Percentiles rank a stretch among this genome's conserved stretches.
Evolutionary conservation across 257 asterid species (phyloP).

Genomic region (Plectranthus barbatus): DNA sequence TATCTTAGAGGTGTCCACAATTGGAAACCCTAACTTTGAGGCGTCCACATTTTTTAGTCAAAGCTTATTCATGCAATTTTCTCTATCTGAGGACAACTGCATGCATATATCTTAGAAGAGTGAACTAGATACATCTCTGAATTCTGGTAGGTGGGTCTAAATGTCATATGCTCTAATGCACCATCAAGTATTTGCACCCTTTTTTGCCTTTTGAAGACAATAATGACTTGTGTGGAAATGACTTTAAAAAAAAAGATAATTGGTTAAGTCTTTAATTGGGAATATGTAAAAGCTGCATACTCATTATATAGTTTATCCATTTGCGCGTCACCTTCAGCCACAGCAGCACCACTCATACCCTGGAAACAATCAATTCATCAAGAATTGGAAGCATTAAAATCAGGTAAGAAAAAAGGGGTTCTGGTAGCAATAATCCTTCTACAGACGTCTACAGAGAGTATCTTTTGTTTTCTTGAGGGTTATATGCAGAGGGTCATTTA

Average conservation of each 20-base stretch:
- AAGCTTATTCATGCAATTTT: too few species aligned
- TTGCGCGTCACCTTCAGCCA: constrained; percentile 61
- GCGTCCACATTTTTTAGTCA: too few species aligned
- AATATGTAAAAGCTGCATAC: constrained; percentile 38
- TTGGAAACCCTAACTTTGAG: too few species aligned
- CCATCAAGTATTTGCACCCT: too few species aligned
- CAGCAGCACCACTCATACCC: constrained; percentile 72
- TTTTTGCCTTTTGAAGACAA: background rate
- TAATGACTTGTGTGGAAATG: background rate
- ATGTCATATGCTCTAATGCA: background rate
- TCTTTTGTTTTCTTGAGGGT: background rate
- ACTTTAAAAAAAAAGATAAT: background rate
- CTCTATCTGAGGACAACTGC: background rate
- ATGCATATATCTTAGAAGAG: background rate
- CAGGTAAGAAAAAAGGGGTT: background rate
- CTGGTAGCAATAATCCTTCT: constrained; percentile 14
- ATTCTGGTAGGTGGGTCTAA: background rate
- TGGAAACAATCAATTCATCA: constrained; percentile 22
- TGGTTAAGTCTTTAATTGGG: constrained; percentile 4
- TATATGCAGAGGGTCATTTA: too few species aligned
- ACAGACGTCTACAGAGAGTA: background rate
- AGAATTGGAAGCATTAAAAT: background rate
- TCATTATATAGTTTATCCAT: constrained; percentile 54
- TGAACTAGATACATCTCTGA: background rate
- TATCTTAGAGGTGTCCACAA: too few species aligned